phyloP scores from a whole-genome alignment of 768 basidiomycete species.

The Lyophyllum shimeji region DNA sequence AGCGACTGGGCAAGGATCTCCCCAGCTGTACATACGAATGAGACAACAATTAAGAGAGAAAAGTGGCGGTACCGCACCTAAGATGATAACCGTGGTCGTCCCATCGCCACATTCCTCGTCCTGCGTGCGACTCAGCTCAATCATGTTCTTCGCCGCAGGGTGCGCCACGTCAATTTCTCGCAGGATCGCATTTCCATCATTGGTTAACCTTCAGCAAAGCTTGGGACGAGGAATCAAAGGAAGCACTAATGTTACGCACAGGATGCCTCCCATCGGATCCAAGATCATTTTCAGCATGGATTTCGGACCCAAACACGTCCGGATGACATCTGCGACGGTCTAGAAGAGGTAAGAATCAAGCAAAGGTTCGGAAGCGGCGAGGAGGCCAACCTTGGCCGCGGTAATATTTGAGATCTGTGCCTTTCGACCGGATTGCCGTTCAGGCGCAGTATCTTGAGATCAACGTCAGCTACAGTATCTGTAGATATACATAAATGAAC shows the following conservation, averaged over 20 bases:
- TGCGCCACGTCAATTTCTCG: slow-evolving; percentile 99
- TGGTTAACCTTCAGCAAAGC: slow-evolving; percentile 67
- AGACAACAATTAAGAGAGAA: background rate
- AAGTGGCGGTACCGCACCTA: slow-evolving; percentile 54
- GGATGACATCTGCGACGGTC: slow-evolving; percentile 97
- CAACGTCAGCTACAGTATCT: background rate
- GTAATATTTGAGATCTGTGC: slow-evolving; percentile 97
- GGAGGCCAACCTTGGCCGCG: slow-evolving; percentile 81
- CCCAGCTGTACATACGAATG: slow-evolving; percentile 53
- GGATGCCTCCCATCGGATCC: slow-evolving; percentile 98
- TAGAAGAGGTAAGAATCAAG: slow-evolving; percentile 27
- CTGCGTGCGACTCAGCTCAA: slow-evolving; percentile 95
- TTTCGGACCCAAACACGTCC: slow-evolving; percentile 96
- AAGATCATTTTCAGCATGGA: slow-evolving; percentile 99
- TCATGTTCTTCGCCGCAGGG: slow-evolving; percentile 99
- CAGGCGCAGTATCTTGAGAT: slow-evolving; percentile 83
- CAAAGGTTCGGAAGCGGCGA: background rate
- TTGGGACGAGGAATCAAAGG: slow-evolving; percentile 4
- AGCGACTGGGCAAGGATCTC: slow-evolving; percentile 97
- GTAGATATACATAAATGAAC: background rate
- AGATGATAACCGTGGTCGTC: slow-evolving; percentile 96
- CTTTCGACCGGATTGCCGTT: slow-evolving; percentile 91
- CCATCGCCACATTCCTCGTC: slow-evolving; percentile 99
- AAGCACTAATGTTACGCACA: slow-evolving; percentile 48
- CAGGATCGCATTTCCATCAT: slow-evolving; percentile 98